Percentiles rank a stretch among this genome's conserved stretches.
These are phyloP conservation scores for Aureobasidium subglaciale DNA, from an alignment of 2,329 filamentous ascomycete genomes.

Conservation along the genomic window DNA sequence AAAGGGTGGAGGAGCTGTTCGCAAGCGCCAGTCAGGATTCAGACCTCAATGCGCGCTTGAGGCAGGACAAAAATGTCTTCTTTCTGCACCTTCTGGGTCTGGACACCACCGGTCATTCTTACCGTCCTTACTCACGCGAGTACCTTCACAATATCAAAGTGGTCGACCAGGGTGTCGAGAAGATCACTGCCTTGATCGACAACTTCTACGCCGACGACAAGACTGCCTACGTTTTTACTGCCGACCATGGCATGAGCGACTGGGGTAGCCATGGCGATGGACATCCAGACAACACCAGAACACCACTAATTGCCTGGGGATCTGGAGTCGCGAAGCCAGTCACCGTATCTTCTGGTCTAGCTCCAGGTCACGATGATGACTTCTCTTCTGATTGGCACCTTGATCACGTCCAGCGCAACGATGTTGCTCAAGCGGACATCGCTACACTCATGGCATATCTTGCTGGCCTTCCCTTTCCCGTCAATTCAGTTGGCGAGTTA, in stretches of 20 bases:
- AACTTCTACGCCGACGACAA: conserved; percentile 76
- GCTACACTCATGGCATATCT: conserved; percentile 94
- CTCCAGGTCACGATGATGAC: conserved; percentile 76
- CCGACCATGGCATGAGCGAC: conserved; percentile 98
- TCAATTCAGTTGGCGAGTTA: conserved; percentile 91
- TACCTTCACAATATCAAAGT: conserved; percentile 92
- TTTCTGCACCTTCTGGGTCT: conserved; percentile 90
- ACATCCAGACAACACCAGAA: conserved; percentile 93
- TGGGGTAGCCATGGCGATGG: conserved; percentile 99
- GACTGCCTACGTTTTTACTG: conserved; percentile 94
- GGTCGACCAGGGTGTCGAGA: conserved; percentile 81
- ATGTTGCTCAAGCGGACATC: conserved; percentile 89
- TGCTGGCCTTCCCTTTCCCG: conserved; percentile 79
- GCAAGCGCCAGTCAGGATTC: conserved; percentile 69
- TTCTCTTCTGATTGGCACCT: conserved; percentile 87
- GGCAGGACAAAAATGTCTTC: conserved; percentile 83
- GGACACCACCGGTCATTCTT: conserved; percentile 81
- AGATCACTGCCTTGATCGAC: conserved; percentile 73
- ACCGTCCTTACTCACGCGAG: conserved; percentile 88
- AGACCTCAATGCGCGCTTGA: conserved; percentile 63
- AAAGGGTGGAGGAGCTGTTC: conserved; percentile 84
- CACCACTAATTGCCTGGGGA: conserved; percentile 87
- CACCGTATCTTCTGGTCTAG: conserved; percentile 47
- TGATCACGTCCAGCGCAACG: conserved; percentile 72
- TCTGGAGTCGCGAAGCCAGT: conserved; percentile 77